Evolutionary conservation across 2,329 filamentous ascomycete genomes (phyloP), one percentile per base, ranked within the genome.

Genomic region (Ploettnerulaceae sp.): DNA sequence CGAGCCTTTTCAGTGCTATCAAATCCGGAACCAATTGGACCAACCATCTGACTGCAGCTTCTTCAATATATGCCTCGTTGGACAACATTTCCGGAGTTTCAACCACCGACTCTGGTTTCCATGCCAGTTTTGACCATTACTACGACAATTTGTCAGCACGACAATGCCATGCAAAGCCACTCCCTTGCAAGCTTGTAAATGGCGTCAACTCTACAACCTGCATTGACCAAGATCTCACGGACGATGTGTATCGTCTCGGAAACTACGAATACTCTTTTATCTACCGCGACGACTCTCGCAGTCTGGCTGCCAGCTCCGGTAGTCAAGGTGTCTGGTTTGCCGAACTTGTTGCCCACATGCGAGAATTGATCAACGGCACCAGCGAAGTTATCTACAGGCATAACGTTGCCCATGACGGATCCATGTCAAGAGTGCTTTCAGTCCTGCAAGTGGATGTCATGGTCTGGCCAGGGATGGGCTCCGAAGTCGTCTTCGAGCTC

Each of bases 391-490:
- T 70, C 8, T 91, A 89, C 61, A 67, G 80, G 33, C 87, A 93
- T 60, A 90, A 91, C 53, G 74, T 93, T 28, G 87, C 86, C 2
- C 87, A 94, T 58, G 88, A 93, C 57, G 88, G 87, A 2, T 83
- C 79, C 3, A 61, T 90, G 5, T 80, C 82, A 8, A 69, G 79
- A 2, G 58, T 91, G 5, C 68, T 93, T 17, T 78, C 78, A 2
- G 74, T 90, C 12, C 61, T 93, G 59, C 86, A 91, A 66, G 60
- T 85, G 1, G 81, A 88, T 17, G 64, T 71, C 42, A 91, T 91
- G 86, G 80, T 89, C 1, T 91, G 86, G 86, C 86, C 86, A 0
- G 86, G 86, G 0, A 89, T 91, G 86, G 86, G 86, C 0, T 72
- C 79, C 7, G 86, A 91, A 66, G 72, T 91, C 0, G 77, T 89